A percentile compares a stretch with the other conserved stretches of the same genome.
Conservation (phyloP, 495 filamentous ascomycete species). For the Podospora tetraspora region DNA sequence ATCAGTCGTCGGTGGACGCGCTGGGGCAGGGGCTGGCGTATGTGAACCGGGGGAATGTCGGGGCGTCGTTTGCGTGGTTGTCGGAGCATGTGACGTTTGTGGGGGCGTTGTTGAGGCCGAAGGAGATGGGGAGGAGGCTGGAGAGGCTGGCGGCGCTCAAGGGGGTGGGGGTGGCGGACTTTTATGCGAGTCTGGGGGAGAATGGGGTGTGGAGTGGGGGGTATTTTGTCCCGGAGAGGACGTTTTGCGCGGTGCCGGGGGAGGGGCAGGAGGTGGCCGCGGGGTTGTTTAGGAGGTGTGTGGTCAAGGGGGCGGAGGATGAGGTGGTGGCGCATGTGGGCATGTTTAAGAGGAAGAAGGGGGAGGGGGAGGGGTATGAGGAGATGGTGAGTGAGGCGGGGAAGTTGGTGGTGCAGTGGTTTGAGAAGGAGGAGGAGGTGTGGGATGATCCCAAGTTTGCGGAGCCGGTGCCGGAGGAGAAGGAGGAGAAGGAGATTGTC, state of each 20-base stretch:
- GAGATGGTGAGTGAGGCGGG: constrained; percentile 61
- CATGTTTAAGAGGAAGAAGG: constrained; percentile 75
- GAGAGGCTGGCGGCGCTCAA: constrained; percentile 37
- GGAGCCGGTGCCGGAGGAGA: constrained; percentile 25
- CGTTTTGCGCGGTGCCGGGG: constrained; percentile 45
- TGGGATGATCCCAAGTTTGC: constrained; percentile 40
- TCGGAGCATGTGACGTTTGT: constrained; percentile 47
- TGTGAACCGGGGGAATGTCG: constrained; percentile 44
- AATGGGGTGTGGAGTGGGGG: constrained; percentile 50
- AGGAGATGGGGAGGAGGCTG: constrained; percentile 36
- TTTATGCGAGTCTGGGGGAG: constrained; percentile 42
- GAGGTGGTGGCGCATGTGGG: constrained; percentile 78
- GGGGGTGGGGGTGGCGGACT: constrained; percentile 33
- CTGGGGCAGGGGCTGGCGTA: constrained; percentile 47
- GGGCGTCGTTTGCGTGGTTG: constrained; percentile 43
- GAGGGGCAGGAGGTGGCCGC: constrained; percentile 29
- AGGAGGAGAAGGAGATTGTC: constrained; percentile 32
- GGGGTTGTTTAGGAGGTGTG: constrained; percentile 51
- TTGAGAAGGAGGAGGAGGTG: constrained; percentile 38
- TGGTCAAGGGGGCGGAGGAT: constrained; percentile 69
- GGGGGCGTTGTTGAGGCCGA: constrained; percentile 40
- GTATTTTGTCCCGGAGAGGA: constrained; percentile 49
- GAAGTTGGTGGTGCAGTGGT: constrained; percentile 52
- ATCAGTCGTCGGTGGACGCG: constrained; percentile 41
- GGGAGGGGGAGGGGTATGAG: constrained; percentile 74